Evolutionary conservation across 495 filamentous ascomycete species (phyloP), one percentile per base, ranked within the genome.

Genomic region (Podospora appendiculata): DNA sequence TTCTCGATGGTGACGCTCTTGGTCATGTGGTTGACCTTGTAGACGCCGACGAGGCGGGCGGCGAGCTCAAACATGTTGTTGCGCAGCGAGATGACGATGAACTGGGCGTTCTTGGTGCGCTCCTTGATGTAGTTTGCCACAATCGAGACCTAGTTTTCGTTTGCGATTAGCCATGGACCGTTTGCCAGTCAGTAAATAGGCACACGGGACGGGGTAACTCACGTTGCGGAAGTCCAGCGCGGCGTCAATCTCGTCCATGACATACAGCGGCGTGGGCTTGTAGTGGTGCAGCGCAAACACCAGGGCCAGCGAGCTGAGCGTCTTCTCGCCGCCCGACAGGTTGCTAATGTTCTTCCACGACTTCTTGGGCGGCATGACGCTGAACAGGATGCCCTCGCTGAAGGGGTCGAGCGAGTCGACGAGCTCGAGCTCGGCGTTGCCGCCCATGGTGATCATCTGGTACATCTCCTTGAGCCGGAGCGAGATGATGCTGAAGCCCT

Each of bases 31-130:
- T 96, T 97, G 64, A 98, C 93, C 73, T 98, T 98, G 70, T 98
- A 98, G 44, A 98, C 91, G 45, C 93, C 93, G 6, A 98, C 89
- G 38, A 98, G 78, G 46, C 93, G 78, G 42, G 90, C 82, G 14
- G 93, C 94, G 50, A 98, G 83, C 75, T 98, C 93, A 71, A 98
- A 98, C 93, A 98, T 98, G 74, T 98, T 98, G 72, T 98, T 98
- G 61, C 93, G 79, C 60, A 98, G 74, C 12, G 91, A 96, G 60
- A 98, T 98, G 58, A 98, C 93, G 59, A 98, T 93, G 69, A 98
- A 98, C 63, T 98, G 93, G 0, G 93, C 93, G 66, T 98, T 97
- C 79, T 97, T 97, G 48, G 93, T 98, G 45, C 93, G 79, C 71
- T 97, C 92, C 71, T 96, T 96, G 77, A 98, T 98, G 62, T 98